These are phyloP conservation scores for Onygena corvina DNA, from an alignment of 2,329 filamentous ascomycete genomes.

Conservation along the genomic window DNA sequence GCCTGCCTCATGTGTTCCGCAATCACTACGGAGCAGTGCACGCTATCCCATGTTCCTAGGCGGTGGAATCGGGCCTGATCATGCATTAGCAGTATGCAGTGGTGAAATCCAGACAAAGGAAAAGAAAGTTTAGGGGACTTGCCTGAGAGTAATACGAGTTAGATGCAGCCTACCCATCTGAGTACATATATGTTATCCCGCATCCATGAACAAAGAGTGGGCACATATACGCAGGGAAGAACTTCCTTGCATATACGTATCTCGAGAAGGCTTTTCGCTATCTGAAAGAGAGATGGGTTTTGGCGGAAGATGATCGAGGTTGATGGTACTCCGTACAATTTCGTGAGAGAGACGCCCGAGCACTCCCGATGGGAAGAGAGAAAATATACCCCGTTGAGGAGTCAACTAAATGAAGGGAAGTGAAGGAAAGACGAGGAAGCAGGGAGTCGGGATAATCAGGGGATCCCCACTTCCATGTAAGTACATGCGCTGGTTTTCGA, in stretches of 20 bases:
- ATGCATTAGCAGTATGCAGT: not conserved
- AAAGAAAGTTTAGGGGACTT: not conserved
- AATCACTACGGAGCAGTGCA: not conserved
- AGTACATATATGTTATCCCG: not conserved
- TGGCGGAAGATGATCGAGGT: not conserved
- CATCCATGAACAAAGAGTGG: not conserved
- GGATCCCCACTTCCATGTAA: not conserved
- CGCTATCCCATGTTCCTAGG: not conserved
- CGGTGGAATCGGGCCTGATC: not conserved
- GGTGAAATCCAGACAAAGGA: slow-evolving; percentile 1
- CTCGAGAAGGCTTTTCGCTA: not conserved
- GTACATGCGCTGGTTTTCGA: not conserved
- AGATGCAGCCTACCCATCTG: not conserved
- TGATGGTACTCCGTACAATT: too few relatives aligned
- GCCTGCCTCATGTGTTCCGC: not conserved
- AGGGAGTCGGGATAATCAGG: slow-evolving; percentile 2
- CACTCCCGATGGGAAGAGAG: too few relatives aligned
- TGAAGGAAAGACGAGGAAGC: not conserved
- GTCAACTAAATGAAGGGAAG: not conserved
- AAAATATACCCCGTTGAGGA: too few relatives aligned
- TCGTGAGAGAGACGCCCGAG: too few relatives aligned
- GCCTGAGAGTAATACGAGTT: not conserved
- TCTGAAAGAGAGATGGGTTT: not conserved
- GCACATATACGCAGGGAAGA: not conserved
- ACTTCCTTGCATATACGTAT: not conserved